Conservation (phyloP, 257 asterid genomes). For the Leonotis leonurus region DNA sequence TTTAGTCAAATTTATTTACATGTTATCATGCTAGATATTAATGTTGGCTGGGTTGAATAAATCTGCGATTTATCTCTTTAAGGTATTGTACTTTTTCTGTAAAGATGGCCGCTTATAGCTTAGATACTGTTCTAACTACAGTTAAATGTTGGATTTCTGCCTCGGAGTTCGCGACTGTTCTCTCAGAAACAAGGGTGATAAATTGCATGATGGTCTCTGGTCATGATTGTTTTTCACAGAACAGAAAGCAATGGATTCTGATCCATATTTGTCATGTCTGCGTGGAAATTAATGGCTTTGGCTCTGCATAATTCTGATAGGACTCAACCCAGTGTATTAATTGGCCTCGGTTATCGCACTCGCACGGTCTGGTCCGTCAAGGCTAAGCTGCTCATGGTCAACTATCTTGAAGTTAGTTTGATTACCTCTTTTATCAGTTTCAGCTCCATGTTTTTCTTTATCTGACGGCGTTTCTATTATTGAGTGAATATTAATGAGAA, state of each 20-base stretch:
- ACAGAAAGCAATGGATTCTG: constrained; percentile 12
- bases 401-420: background rate
- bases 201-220: background rate
- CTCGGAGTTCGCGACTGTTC: background rate
- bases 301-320: background rate
- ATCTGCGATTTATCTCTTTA: background rate
- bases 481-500: too few species aligned
- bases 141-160: background rate
- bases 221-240: constrained; percentile 9
- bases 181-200: background rate
- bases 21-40: background rate
- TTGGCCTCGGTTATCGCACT: constrained; percentile 7
- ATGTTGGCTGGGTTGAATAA: too few species aligned
- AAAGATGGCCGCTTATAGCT: background rate
- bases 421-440: background rate
- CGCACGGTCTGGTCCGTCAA: too few species aligned
- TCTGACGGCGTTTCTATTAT: too few species aligned
- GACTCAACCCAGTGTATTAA: constrained; percentile 11
- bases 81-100: background rate
- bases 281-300: constrained; percentile 13
- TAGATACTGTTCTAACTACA: constrained; percentile 1
- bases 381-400: too few species aligned
- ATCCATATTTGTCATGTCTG: too few species aligned
- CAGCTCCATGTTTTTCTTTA: too few species aligned
- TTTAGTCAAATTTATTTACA: background rate